These are phyloP conservation scores for Raphidocelis subcapitata DNA, from an alignment of 139 green algal genomes.

Conservation along the genomic window DNA sequence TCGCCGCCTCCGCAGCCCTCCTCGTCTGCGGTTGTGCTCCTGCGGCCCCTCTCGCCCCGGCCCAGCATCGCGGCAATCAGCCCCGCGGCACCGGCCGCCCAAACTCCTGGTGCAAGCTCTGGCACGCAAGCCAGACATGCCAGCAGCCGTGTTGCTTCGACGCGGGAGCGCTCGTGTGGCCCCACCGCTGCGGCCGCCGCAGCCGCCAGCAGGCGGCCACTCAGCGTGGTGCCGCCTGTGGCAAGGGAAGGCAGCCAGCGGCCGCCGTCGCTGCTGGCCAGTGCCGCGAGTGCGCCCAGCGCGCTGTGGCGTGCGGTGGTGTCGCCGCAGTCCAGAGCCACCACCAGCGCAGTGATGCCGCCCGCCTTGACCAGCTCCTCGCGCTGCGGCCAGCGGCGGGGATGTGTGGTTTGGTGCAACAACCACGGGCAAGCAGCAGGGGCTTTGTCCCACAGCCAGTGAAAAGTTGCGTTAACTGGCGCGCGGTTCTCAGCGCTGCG, in stretches of 20 bases:
- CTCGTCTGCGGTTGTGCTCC: background rate
- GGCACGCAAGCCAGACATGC: constrained; percentile 9
- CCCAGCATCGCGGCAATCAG: constrained; percentile 10
- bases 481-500: background rate
- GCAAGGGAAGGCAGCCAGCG: background rate
- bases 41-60: too few relatives aligned
- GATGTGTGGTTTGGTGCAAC: background rate
- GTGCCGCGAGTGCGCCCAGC: constrained; percentile 30
- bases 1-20: background rate
- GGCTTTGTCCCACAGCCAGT: background rate
- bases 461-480: background rate
- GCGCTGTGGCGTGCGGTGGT: constrained; percentile 27
- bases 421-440: background rate
- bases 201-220: background rate
- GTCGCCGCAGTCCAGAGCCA: constrained; percentile 28
- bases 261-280: background rate
- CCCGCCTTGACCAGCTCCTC: constrained; percentile 47
- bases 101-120: background rate
- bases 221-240: background rate
- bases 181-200: constrained; percentile 7
- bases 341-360: constrained; percentile 6
- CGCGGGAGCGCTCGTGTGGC: constrained; percentile 40
- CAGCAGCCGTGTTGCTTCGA: constrained; percentile 41
- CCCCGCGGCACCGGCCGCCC: constrained; percentile 1
- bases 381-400: constrained; percentile 17